Evolutionary conservation across 106 monocot genomes (phyloP).

Genomic region (Dactylorhiza incarnata): DNA sequence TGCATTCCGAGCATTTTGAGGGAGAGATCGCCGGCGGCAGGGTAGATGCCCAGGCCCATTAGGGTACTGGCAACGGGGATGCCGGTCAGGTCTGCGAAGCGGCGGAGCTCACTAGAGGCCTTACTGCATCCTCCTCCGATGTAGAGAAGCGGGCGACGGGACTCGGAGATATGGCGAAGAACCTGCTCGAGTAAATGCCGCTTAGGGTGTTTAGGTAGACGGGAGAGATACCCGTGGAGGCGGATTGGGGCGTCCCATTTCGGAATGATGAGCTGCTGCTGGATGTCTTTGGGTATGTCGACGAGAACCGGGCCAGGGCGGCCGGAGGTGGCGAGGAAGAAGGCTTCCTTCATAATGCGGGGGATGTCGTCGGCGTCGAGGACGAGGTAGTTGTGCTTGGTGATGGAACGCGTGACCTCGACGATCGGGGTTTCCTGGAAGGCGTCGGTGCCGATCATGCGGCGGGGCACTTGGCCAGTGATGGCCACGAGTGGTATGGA

Average conservation of each 20-base stretch:
- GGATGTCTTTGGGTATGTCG: slow-evolving; percentile 81
- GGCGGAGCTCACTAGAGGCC: slow-evolving; percentile 43
- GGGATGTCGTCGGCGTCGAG: slow-evolving; percentile 82
- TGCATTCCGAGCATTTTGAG: slow-evolving; percentile 89
- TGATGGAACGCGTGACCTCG: too few species aligned
- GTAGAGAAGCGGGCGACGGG: slow-evolving; percentile 56
- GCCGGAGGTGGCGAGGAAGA: slow-evolving; percentile 65
- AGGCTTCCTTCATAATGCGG: slow-evolving; percentile 56
- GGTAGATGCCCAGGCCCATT: slow-evolving; percentile 74
- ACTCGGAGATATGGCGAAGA: slow-evolving; percentile 41
- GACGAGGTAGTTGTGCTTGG: too few species aligned
- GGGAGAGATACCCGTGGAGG: slow-evolving; percentile 46
- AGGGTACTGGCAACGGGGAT: slow-evolving; percentile 78
- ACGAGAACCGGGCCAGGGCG: slow-evolving; percentile 83
- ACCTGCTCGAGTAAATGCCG: slow-evolving; percentile 40
- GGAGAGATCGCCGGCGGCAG: slow-evolving; percentile 38
- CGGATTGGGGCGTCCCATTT: slow-evolving; percentile 38
- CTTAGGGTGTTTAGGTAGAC: slow-evolving; percentile 48
- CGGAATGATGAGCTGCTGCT: slow-evolving; percentile 65
- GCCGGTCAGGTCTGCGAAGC: slow-evolving; percentile 62
- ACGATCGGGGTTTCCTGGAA: too few species aligned
- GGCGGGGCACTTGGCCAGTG: too few species aligned
- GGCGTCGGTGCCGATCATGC: too few species aligned
- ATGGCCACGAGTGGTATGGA: too few species aligned
- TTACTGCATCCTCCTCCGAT: slow-evolving; percentile 65